Base-by-base conservation (phyloP, 345 rosid species). In the Erysimum cheiranthoides region DNA sequence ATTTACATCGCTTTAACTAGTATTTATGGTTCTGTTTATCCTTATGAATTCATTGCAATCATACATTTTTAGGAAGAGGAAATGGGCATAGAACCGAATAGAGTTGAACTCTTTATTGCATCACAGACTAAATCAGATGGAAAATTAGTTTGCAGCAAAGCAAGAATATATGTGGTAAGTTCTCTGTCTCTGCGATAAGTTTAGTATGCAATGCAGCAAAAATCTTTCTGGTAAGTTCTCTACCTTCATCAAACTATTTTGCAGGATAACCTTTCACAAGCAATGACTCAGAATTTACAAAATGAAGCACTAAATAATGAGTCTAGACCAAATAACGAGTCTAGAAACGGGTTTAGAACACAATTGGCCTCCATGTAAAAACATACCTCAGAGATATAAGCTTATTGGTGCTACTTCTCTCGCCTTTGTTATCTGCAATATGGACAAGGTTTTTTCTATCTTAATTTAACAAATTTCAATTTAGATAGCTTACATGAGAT, bases 361-460 rank as follows among this genome's bases (percentile, higher is more conserved):
- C 86, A 84, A 79, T 61, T 87, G 97, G 93, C 93, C 92, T 53
- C 96, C 86, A 11, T 93, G 97, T 96, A 87, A 84, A 79, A 81
- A 85, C 71, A 25, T 91, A 70, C 96, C 97, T 50, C 78, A 77
- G 66, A 83, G 97, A 84, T 93, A 91, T 70, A 88, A 86, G 82
- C 90, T 91, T 39, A 87, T 90, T 25, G 93, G 92, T 51, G 86
- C 97, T 27, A 91, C 97, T 70, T 88, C 98, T 4, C 90, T 91
- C 40, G 96, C 98, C 57, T 93, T 93, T 61, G 93, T 93, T 81
- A 87, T 93, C 69, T 88, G 98, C 78, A 91, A 90, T 78, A 93
- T 93, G 97, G 97, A 90, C 77, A 93, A 93, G 95, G 98, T 93
- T 13, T 71, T 27, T 36, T 32, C 0, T 0, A 45, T 0, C 35